phyloP scores from a whole-genome alignment of 768 basidiomycete species.

The Hypholoma fasciculare region DNA sequence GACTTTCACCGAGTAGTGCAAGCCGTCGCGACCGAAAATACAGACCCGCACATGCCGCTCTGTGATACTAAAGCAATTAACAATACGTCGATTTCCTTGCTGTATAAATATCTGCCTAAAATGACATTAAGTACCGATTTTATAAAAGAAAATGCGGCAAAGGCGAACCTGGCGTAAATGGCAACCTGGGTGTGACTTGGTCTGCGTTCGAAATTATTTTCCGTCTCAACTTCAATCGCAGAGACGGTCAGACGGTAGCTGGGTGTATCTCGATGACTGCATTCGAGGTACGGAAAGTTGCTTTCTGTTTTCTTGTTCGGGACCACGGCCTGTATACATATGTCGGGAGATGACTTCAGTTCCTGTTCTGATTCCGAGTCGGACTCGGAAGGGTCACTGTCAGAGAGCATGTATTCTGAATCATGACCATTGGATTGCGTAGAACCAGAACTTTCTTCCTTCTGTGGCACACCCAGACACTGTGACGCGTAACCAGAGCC shows the following conservation, averaged over 20 bases:
- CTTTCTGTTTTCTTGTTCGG: not conserved
- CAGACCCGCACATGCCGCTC: conserved; percentile 6
- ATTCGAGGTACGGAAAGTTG: not conserved
- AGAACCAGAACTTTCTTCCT: not conserved
- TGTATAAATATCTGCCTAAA: conserved; percentile 13
- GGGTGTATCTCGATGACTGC: not conserved
- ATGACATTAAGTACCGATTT: not conserved
- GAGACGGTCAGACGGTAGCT: not conserved
- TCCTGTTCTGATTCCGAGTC: not conserved
- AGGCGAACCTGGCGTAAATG: conserved; percentile 12
- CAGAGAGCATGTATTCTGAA: not conserved
- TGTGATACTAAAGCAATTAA: conserved; percentile 15
- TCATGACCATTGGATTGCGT: not conserved
- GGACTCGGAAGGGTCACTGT: not conserved
- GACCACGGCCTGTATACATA: not conserved
- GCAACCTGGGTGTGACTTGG: conserved; percentile 2
- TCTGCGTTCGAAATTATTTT: not conserved
- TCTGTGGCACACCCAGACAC: too few species aligned
- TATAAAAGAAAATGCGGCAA: not conserved
- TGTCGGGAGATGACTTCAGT: not conserved
- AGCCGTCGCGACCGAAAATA: conserved; percentile 20
- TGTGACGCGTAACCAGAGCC: too few species aligned
- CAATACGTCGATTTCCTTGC: conserved; percentile 19
- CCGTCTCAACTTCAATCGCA: not conserved
- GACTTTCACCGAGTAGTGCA: conserved; percentile 4